Evolutionary conservation across 2,329 filamentous ascomycete genomes (phyloP), one percentile per base, ranked within the genome.

Genomic region (Arthrobotrys iridis): DNA sequence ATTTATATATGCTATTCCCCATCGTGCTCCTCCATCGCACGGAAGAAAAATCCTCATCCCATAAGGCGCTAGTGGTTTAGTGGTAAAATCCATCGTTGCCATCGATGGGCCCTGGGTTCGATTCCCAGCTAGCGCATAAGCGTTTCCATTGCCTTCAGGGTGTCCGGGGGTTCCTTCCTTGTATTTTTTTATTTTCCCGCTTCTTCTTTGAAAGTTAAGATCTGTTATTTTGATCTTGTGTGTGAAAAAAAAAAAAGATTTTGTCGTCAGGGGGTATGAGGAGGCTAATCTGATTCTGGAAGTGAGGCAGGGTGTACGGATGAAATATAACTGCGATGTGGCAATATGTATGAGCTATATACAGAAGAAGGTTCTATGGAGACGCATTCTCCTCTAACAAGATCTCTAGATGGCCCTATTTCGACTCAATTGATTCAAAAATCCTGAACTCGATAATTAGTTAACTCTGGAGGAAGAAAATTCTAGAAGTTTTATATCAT

Each of bases 71-170:
- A 83, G 83, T 85, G 83, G 83, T 84, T 84, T 84, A 85, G 83
- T 84, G 84, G 83, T 85, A 85, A 84, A 84, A 85, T 85, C 83
- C 83, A 84, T 85, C 84, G 83, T 85, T 85, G 83, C 84, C 84
- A 85, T 85, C 83, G 84, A 85, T 84, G 83, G 83, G 84, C 83
- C 82, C 83, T 83, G 82, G 79, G 83, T 83, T 83, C 82, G 82
- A 83, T 83, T 84, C 83, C 62, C 62, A 52, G 62, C 62, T 52
- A 57, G 52, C 62, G 62, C 62, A 66, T 26, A 57, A 45, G 50
- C 37, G 41, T 26, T 43, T 62, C 57, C 43, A 20, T 62, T 33
- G 40, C 40, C 43, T 43, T 62, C n/a, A 2, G 4, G 18, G 50
- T 37, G n/a, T 35, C 8, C 13, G 8, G 4, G n/a, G 45, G 41